Conservation (phyloP, 2,329 filamentous ascomycete genomes). For the Aspergillus jensenii region DNA sequence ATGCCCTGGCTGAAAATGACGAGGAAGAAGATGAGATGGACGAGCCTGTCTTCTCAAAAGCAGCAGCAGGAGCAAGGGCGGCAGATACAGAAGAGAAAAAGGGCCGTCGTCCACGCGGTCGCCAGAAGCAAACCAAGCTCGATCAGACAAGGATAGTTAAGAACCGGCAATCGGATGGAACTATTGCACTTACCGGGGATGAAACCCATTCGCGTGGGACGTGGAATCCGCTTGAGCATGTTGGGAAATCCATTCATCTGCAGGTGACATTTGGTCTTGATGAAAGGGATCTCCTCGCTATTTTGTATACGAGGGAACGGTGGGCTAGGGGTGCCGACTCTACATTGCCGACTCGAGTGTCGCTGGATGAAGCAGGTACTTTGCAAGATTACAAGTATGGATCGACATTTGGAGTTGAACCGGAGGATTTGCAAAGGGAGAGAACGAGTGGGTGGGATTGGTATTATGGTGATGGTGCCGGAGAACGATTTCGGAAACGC, state of each 20-base stretch:
- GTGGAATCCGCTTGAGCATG: slow-evolving; percentile 34
- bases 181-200: slow-evolving; percentile 17
- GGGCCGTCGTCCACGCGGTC: not conserved
- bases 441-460: slow-evolving; percentile 52
- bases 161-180: slow-evolving; percentile 21
- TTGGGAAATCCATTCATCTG: slow-evolving; percentile 46
- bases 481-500: slow-evolving; percentile 40
- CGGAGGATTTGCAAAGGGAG: slow-evolving; percentile 45
- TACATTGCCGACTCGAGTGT: slow-evolving; percentile 50
- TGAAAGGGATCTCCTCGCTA: slow-evolving; percentile 49
- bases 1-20: slow-evolving; percentile 14
- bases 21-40: slow-evolving; percentile 7
- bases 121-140: slow-evolving; percentile 8
- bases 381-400: slow-evolving; percentile 39
- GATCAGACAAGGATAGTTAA: slow-evolving; percentile 9
- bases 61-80: not conserved
- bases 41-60: not conserved
- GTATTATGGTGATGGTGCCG: slow-evolving; percentile 49
- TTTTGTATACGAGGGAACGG: slow-evolving; percentile 49
- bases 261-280: slow-evolving; percentile 53
- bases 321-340: slow-evolving; percentile 50
- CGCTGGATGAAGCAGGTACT: slow-evolving; percentile 29
- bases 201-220: slow-evolving; percentile 40
- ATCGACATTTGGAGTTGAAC: slow-evolving; percentile 44
- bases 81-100: not conserved